Evolutionary conservation across 352 stramenopile species (phyloP), one percentile per base, ranked within the genome.

Genomic region (Phytophthora idaei): DNA sequence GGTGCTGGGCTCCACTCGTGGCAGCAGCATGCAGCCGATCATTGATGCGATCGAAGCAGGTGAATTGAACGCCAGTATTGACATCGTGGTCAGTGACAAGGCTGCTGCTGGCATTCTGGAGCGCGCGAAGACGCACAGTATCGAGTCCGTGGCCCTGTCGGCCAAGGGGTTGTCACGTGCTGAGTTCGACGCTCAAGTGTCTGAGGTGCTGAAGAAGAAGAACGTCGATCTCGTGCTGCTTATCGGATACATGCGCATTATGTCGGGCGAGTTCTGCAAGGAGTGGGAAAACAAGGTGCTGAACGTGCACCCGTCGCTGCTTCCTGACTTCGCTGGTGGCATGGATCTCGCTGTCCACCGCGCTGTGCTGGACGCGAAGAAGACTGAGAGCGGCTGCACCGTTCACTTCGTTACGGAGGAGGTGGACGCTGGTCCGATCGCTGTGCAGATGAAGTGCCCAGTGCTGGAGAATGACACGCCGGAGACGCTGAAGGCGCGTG

Each of bases 241-340:
- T 41, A 98, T 99, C 54, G 98, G 98, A 46, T 99, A 99, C 92
- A 99, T 99, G 98, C 91, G 97, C 48, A 99, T 99, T 71, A 71
- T 99, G 5, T 99, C 97, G 36, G 81, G 74, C 48, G 78, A 91
- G 39, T 99, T 99, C 73, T 98, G 90, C 75, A 84, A 97, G 63
- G 89, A 94, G 64, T 99, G 97, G 97, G 73, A 88, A 61, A 88
- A 94, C 72, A 92, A 97, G 62, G 98, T 98, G 69, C 89, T 99
- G 14, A 99, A 99, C 80, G 98, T 99, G 46, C 98, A 99, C 80
- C 98, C 98, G 48, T 99, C 96, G 42, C 87, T 99, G 34, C 85
- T 99, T 21, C 98, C 98, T 12, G 97, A 99, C 58, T 99, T 99
- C 78, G 97, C 96, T 62, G 98, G 98, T n/a, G 97, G 97, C 50